A percentile compares a stretch with the other conserved stretches of the same genome.
phyloP scores from a whole-genome alignment of 192 early-diverging fungal genomes.

The Chytriomyces hyalinus region DNA sequence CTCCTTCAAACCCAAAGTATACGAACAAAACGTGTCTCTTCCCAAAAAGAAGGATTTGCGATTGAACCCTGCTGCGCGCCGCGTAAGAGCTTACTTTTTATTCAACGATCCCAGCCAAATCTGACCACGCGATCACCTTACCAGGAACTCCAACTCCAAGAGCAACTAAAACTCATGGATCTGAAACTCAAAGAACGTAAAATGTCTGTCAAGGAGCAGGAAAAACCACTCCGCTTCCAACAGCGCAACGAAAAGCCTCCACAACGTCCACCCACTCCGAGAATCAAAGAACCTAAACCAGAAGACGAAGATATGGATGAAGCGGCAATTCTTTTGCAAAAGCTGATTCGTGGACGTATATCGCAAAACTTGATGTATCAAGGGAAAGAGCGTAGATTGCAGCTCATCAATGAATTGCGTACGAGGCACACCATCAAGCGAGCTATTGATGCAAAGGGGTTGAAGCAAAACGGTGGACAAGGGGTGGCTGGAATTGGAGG shows the following conservation, averaged over 20 bases:
- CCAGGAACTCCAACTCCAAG: slow-evolving; percentile 56
- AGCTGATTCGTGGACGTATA: slow-evolving; percentile 59
- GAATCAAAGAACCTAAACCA: slow-evolving; percentile 39
- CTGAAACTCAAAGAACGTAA: slow-evolving; percentile 54
- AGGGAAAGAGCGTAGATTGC: slow-evolving; percentile 56
- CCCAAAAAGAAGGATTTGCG: slow-evolving; percentile 31
- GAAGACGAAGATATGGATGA: slow-evolving; percentile 58
- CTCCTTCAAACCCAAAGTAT: slow-evolving; percentile 39
- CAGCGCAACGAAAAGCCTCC: slow-evolving; percentile 60
- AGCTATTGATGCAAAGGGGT: slow-evolving; percentile 23
- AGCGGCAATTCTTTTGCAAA: slow-evolving; percentile 59
- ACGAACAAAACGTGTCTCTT: slow-evolving; percentile 40
- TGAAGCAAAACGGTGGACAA: not conserved
- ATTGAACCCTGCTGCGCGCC: slow-evolving; percentile 47
- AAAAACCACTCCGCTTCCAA: slow-evolving; percentile 53
- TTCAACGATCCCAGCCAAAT: not conserved
- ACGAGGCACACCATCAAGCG: slow-evolving; percentile 51
- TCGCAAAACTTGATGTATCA: slow-evolving; percentile 65
- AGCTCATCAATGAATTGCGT: slow-evolving; percentile 64
- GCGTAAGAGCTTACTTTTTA: slow-evolving; percentile 22
- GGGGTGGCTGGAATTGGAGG: not conserved
- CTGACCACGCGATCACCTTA: not conserved
- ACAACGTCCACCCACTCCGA: slow-evolving; percentile 56
- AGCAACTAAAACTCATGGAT: slow-evolving; percentile 60
- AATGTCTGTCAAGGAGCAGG: slow-evolving; percentile 18